Evolutionary conservation across 2,329 filamentous ascomycete genomes (phyloP), one percentile per base, ranked within the genome.

Genomic region (Aspergillus arachidicola): DNA sequence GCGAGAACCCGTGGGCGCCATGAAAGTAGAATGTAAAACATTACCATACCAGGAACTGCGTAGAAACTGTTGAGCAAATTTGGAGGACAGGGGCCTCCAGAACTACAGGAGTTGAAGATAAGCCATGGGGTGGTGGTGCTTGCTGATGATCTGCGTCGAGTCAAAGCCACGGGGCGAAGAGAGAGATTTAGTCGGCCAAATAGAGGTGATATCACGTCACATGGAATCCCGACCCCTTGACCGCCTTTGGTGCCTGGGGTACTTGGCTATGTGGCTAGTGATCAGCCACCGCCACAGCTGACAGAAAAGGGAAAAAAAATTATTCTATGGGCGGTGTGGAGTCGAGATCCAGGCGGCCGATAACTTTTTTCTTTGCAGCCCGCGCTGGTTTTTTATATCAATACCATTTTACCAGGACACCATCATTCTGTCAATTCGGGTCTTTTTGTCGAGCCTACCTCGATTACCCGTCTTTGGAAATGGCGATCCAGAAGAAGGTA

Each of bases 401-500:
- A 19, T 43, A 16, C n/a, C 32, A 36, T 28, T 28, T 26, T 30
- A 30, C 32, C 41, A 43, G 7, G 43, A 16, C 48, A 14, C 26
- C 30, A 45, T 34, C 12, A 30, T 26, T 57, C 51, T 66, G 60
- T 60, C 45, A 48, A 54, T 68, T 58, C 53, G 66, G 67, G 66
- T 64, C 60, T 38, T 23, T 62, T 58, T 64, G 66, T 68, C 69
- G 69, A 73, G 72, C 61, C 58, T 45, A 28, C 43, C 64, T 65
- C 70, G 73, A 70, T 68, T 64, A n/a, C 64, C 65, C 65, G 56
- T 65, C 57, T 56, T 41, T 66, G 60, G 73, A 72, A 69, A 98
- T 98, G 95, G 94, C 92, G 75, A 94, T 98, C 74, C 93, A 98
- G 77, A 97, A 98, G 86, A 98, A 98, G 82, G 86, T 85, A 69